Conservation (phyloP, 768 basidiomycete species). For the Cystobasidium tubakii region DNA sequence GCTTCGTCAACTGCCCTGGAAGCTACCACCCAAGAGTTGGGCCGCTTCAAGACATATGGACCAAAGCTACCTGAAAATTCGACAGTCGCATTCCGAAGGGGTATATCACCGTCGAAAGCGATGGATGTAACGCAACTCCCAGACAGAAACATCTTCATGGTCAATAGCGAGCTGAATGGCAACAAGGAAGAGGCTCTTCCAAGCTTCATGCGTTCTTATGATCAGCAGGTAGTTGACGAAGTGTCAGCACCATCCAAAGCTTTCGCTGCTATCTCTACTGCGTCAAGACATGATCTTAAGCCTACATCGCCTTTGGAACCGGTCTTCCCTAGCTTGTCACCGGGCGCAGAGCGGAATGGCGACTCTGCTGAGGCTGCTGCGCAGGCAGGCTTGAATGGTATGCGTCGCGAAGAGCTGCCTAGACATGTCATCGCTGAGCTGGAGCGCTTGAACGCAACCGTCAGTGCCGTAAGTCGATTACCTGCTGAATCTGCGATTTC, state of each 20-base stretch:
- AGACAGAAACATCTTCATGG: constrained; percentile 26
- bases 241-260: constrained; percentile 8
- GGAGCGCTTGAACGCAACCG: constrained; percentile 49
- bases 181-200: neutral
- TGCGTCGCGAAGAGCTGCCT: neutral
- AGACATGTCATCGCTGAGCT: constrained; percentile 45
- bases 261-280: neutral
- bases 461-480: constrained; percentile 27
- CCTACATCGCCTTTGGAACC: neutral
- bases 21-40: neutral
- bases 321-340: constrained; percentile 1
- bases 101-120: constrained; percentile 6
- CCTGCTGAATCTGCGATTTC: neutral
- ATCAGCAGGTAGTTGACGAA: constrained; percentile 9
- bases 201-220: neutral
- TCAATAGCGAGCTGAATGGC: constrained; percentile 20
- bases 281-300: neutral
- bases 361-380: neutral
- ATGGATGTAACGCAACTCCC: neutral
- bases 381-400: neutral
- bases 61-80: constrained; percentile 27
- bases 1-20: neutral
- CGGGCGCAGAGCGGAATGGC: neutral
- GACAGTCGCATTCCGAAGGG: constrained; percentile 20
- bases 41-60: constrained; percentile 20